A percentile compares a stretch with the other conserved stretches of the same genome.
Conservation (phyloP, 352 stramenopile species). For the Phytophthora colocasiae region DNA sequence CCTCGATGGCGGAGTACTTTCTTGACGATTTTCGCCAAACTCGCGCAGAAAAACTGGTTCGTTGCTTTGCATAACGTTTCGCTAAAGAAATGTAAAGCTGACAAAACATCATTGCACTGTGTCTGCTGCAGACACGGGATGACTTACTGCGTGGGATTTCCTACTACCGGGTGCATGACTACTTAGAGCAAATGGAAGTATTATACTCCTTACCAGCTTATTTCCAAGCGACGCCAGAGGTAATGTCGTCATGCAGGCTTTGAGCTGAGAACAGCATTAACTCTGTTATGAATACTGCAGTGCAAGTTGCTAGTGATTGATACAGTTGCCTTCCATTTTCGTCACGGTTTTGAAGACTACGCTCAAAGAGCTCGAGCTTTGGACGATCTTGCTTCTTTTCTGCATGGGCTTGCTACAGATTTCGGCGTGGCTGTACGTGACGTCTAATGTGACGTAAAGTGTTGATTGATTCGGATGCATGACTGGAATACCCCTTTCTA, state of each 20-base stretch:
- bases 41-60: slow-evolving; percentile 41
- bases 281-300: slow-evolving; percentile 26
- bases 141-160: slow-evolving; percentile 81
- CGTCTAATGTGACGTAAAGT: not conserved
- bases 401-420: slow-evolving; percentile 69
- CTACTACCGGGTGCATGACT: slow-evolving; percentile 88
- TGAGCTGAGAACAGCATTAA: not conserved
- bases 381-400: slow-evolving; percentile 70
- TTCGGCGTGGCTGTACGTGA: slow-evolving; percentile 59
- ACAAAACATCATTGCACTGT: not conserved
- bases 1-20: slow-evolving; percentile 84
- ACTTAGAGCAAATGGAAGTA: slow-evolving; percentile 90
- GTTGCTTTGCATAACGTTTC: not conserved
- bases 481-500: slow-evolving; percentile 12
- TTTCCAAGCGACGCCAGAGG: slow-evolving; percentile 49
- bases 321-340: slow-evolving; percentile 95
- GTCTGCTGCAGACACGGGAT: slow-evolving; percentile 58
- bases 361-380: slow-evolving; percentile 66
- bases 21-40: slow-evolving; percentile 68
- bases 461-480: not conserved
- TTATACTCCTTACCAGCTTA: slow-evolving; percentile 75
- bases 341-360: slow-evolving; percentile 86
- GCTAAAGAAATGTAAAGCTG: not conserved
- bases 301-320: slow-evolving; percentile 94
- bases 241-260: slow-evolving; percentile 2